These are phyloP conservation scores for Besnoitia besnoiti DNA, from an alignment of 169 alveolate genomes.

Conservation along the genomic window DNA sequence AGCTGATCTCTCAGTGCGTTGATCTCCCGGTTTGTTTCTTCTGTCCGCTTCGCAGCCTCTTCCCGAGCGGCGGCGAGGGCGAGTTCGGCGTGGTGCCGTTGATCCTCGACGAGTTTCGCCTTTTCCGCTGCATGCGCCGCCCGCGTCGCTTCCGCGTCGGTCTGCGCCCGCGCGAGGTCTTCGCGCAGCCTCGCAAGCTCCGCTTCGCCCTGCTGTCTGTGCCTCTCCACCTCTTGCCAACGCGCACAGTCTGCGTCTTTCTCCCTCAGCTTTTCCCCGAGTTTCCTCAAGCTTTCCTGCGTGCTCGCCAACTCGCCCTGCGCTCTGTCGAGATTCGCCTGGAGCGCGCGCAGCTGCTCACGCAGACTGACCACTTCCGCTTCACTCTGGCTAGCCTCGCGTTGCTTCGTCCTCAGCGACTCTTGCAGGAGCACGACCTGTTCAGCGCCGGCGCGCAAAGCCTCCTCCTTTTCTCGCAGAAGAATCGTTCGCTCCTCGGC, in stretches of 20 bases:
- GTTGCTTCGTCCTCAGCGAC: neutral
- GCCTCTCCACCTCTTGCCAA: neutral
- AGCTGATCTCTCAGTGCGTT: no score
- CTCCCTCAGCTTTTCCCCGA: neutral
- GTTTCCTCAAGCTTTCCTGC: neutral
- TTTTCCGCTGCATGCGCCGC: neutral
- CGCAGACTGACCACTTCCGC: neutral
- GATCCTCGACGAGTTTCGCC: neutral
- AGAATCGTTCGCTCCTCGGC: neutral
- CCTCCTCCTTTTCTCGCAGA: constrained; percentile 22
- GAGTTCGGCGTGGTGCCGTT: neutral
- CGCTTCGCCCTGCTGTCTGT: neutral
- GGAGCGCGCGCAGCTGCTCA: neutral
- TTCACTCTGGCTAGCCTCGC: neutral
- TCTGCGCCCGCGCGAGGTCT: neutral
- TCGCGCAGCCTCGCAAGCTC: neutral
- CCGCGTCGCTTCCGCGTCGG: neutral
- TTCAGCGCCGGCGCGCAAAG: neutral
- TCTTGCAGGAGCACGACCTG: neutral
- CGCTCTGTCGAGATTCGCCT: neutral
- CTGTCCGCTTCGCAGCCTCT: no score
- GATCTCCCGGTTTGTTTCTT: no score
- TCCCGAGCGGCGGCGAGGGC: neutral
- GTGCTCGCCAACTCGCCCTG: neutral
- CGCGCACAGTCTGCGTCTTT: neutral